A percentile compares a stretch with the other conserved stretches of the same genome.
phyloP scores from a whole-genome alignment of 148 eudicot species.

The Spergularia bocconei region DNA sequence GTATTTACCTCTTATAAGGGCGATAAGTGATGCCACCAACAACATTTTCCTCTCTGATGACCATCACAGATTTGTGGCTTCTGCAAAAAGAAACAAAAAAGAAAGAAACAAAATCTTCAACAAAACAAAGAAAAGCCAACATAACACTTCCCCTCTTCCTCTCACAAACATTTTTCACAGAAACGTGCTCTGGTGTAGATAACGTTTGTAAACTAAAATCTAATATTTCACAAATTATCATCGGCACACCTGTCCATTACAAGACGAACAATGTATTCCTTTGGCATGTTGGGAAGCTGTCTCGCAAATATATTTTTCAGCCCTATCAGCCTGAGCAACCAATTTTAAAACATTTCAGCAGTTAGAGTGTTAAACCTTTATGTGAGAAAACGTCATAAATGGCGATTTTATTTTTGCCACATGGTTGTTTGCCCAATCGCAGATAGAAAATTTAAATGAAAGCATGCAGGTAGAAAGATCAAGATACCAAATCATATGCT shows the following conservation, averaged over 20 bases:
- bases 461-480: slow-evolving; percentile 28
- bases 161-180: neutral
- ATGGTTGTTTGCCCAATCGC: slow-evolving; percentile 6
- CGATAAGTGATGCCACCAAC: slow-evolving; percentile 99
- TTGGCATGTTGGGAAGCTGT: slow-evolving; percentile 99
- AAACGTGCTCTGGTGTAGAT: neutral
- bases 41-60: slow-evolving; percentile 61
- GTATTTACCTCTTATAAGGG: slow-evolving; percentile 69
- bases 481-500: slow-evolving; percentile 93
- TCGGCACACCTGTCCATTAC: slow-evolving; percentile 81
- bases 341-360: slow-evolving; percentile 6
- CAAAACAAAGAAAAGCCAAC: neutral
- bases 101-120: slow-evolving; percentile 4
- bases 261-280: slow-evolving; percentile 97
- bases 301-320: slow-evolving; percentile 93
- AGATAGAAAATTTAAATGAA: neutral
- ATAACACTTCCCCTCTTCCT: slow-evolving; percentile 4
- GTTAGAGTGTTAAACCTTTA: neutral
- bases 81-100: slow-evolving; percentile 41
- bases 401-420: neutral
- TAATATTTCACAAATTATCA: neutral
- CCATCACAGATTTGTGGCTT: slow-evolving; percentile 93
- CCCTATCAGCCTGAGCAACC: slow-evolving; percentile 77
- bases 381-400: neutral
- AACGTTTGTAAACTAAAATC: neutral